phyloP scores from a whole-genome alignment of 2,329 filamentous ascomycete genomes.

The Trichoderma sp. region DNA sequence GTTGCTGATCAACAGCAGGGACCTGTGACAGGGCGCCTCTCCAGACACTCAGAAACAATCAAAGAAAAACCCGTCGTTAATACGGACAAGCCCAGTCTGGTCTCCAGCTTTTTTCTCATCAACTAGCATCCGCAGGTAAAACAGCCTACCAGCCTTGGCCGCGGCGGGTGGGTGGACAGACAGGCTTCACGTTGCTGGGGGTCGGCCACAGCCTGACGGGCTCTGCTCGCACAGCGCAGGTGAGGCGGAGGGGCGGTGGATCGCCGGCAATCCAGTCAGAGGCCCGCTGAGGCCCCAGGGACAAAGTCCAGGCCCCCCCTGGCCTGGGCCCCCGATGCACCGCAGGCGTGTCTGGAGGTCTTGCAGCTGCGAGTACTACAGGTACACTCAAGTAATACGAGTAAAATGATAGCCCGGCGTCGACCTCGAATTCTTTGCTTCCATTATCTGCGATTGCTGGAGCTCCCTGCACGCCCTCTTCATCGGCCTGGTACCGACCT shows the following conservation, averaged over 20 bases:
- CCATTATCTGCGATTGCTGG: background rate
- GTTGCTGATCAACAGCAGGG: constrained; percentile 1
- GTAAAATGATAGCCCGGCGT: too few species aligned
- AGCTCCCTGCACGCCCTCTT: constrained; percentile 10
- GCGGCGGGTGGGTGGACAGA: constrained; percentile 27
- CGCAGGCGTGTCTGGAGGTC: background rate
- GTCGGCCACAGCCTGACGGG: constrained; percentile 15
- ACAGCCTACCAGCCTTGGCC: constrained; percentile 24
- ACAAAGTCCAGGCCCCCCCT: constrained; percentile 8
- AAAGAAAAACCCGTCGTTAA: background rate
- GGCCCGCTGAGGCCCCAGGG: constrained; percentile 1
- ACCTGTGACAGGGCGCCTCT: background rate
- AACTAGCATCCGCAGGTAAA: constrained; percentile 26
- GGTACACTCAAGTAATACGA: too few species aligned
- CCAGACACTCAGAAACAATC: background rate
- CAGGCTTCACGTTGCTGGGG: constrained; percentile 4
- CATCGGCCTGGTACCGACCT: background rate
- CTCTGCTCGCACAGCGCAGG: constrained; percentile 25
- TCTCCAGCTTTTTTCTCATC: too few species aligned
- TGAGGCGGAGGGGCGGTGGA: constrained; percentile 29
- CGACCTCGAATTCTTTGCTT: background rate
- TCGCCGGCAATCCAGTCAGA: constrained; percentile 25
- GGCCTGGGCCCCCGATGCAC: constrained; percentile 23
- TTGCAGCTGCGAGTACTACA: too few species aligned
- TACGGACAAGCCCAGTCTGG: background rate